These are phyloP conservation scores for Linderniella brevidens DNA, from an alignment of 257 asterid species.

Conservation along the genomic window DNA sequence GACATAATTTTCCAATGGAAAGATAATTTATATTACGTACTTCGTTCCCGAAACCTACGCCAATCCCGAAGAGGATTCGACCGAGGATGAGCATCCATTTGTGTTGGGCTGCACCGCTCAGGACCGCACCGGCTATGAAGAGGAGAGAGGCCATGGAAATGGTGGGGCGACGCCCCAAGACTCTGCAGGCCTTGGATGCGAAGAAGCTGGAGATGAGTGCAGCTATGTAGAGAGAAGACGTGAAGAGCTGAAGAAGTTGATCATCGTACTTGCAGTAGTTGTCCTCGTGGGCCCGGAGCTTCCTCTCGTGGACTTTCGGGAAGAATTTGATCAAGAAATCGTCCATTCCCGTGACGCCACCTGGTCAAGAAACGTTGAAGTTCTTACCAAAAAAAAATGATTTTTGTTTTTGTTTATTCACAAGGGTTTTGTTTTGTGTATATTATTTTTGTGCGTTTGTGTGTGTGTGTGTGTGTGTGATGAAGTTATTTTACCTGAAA, in stretches of 20 bases:
- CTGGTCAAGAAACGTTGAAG: conserved; percentile 11
- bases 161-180: conserved; percentile 40
- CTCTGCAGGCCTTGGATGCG: conserved; percentile 42
- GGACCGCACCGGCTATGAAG: conserved; percentile 32
- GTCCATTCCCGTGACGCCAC: conserved; percentile 71
- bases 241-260: conserved; percentile 51
- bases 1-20: conserved; percentile 9
- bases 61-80: conserved; percentile 42
- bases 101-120: no score
- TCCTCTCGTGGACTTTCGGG: conserved; percentile 31
- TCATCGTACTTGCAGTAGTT: conserved; percentile 62
- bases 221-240: conserved; percentile 52
- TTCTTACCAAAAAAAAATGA: no score
- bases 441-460: no score
- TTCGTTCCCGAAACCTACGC: conserved; percentile 75
- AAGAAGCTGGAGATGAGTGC: conserved; percentile 46
- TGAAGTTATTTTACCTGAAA: neutral
- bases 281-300: conserved; percentile 27
- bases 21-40: conserved; percentile 12
- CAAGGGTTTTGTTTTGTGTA: no score
- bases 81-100: conserved; percentile 43
- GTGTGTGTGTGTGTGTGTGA: no score
- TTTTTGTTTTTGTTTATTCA: no score
- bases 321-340: conserved; percentile 51
- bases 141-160: conserved; percentile 30